A percentile compares a stretch with the other conserved stretches of the same genome.
Conservation (phyloP, 2,329 filamentous ascomycete species). For the Epichloe baconii region DNA sequence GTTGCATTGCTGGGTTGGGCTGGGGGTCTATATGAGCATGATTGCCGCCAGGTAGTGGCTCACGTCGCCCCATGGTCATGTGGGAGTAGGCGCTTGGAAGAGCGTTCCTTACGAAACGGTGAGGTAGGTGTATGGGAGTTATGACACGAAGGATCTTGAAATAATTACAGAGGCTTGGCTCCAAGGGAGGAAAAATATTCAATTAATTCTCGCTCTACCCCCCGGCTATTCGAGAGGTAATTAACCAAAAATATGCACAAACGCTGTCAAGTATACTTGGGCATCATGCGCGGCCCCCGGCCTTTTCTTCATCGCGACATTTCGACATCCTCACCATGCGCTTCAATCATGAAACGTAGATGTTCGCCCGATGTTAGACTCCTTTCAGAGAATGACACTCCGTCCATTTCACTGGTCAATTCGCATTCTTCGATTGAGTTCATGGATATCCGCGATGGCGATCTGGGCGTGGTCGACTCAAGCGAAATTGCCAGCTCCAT, state of each 20-base stretch:
- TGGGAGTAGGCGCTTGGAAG: background rate
- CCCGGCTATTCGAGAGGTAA: background rate
- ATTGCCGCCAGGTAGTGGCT: constrained; percentile 23
- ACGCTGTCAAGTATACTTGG: background rate
- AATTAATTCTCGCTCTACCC: background rate
- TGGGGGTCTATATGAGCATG: constrained; percentile 68
- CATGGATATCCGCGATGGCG: background rate
- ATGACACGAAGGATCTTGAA: too few species aligned
- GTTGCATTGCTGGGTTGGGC: constrained; percentile 55
- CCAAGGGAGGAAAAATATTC: background rate
- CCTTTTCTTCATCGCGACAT: background rate
- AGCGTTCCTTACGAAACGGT: background rate
- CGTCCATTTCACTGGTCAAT: background rate
- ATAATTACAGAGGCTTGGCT: too few species aligned
- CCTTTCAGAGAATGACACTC: background rate
- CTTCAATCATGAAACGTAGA: background rate
- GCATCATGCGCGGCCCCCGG: background rate
- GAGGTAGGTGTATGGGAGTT: background rate
- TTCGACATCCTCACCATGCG: background rate
- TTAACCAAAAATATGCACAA: background rate
- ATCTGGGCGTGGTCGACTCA: background rate
- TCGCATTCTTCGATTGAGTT: background rate
- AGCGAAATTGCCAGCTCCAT: background rate
- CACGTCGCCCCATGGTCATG: background rate
- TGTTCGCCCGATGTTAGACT: background rate